phyloP scores from a whole-genome alignment of 2,329 filamentous ascomycete species.

The Aureobasidium sp. region DNA sequence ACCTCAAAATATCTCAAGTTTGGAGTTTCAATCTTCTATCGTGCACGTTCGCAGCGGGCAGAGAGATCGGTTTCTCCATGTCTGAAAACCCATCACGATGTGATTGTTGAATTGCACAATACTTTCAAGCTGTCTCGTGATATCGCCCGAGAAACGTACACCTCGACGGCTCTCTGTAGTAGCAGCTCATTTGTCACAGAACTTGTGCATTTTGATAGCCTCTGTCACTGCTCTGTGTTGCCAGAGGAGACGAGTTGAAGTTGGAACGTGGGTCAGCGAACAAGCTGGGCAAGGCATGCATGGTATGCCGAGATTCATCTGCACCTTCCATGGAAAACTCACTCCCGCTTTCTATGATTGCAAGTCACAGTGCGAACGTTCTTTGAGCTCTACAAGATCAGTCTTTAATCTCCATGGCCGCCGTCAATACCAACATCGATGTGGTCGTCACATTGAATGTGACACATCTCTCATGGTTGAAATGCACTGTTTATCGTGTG shows the following conservation, averaged over 20 bases:
- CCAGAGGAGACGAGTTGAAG: background rate
- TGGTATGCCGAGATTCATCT: background rate
- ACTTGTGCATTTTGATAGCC: background rate
- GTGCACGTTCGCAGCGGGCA: background rate
- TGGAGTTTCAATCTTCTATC: background rate
- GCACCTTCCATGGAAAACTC: background rate
- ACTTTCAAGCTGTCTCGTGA: too few relatives aligned
- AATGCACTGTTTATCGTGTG: too few relatives aligned
- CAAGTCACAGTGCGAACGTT: background rate
- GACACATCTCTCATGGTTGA: background rate
- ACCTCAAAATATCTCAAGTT: too few relatives aligned
- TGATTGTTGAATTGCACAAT: too few relatives aligned
- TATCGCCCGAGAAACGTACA: too few relatives aligned
- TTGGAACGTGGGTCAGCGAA: background rate
- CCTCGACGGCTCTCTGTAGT: background rate
- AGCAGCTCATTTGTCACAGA: background rate
- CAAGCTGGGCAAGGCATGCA: too few relatives aligned
- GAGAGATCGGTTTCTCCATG: background rate
- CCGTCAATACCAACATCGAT: background rate
- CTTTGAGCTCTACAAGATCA: background rate
- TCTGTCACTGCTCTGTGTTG: background rate
- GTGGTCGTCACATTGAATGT: background rate
- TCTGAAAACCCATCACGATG: background rate
- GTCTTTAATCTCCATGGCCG: background rate
- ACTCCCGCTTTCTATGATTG: background rate